Base-by-base conservation (phyloP, 257 asterid genomes). In the Prunella vulgaris region DNA sequence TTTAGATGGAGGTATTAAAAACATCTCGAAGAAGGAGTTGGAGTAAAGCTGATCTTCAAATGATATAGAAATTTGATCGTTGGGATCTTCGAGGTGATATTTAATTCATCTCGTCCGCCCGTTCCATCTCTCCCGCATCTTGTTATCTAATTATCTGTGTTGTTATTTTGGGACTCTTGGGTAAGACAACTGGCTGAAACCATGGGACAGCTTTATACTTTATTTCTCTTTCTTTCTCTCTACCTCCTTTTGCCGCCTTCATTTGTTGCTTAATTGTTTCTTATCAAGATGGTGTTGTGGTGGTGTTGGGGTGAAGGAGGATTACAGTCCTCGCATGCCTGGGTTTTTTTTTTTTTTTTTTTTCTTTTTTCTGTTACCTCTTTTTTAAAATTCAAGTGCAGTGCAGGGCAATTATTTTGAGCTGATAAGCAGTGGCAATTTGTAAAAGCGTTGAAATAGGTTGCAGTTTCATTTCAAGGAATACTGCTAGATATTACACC, bases 1-100 rank as follows among this genome's bases (percentile, higher is more conserved):
- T 62, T 77, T 94, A 78, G 96, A 89, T 49, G 87, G 58, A 51
- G 58, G 86, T 70, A 82, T 75, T 77, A 86, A 82, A 74, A 76
- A 60, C 49, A 73, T 78, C 71, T 78, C 95, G 40, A 77, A 79
- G 77, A 72, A 84, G 51, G 84, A 86, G 72, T 66, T 80, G 82
- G 85, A 78, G 79, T 82, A 72, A 78, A 51, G 37, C 30, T 61
- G 30, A 74, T 68, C 58, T 75, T 48, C 53, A 56, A 57, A 69
- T n/a, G 24, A 62, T 70, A 78, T 74, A 63, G 74, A 62, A 66
- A 76, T 80, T 75, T 58, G 69, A 85, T 78, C 78, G 78, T 78
- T 65, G 83, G 79, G 75, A 71, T 77, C 64, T 32, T 76, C 66
- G 84, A 76, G 88, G 93, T 87, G 86, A 78, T 68, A 59, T 76